Conservation (phyloP, 225 moss, liverwort and hornwort species). For the Lunularia cruciata region DNA sequence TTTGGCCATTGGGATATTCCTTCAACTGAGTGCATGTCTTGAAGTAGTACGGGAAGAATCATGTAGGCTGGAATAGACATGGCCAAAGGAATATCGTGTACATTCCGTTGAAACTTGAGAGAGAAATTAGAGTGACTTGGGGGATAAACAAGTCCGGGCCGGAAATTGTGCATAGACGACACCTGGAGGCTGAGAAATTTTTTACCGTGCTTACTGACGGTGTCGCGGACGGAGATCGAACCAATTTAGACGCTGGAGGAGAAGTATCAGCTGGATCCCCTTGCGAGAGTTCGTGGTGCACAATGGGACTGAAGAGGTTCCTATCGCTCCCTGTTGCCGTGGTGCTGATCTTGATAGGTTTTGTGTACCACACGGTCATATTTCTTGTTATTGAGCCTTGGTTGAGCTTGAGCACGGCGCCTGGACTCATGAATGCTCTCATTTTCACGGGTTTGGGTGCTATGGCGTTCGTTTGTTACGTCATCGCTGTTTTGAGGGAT, state of each 20-base stretch:
- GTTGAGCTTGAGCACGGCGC: conserved; percentile 68
- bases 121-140: neutral
- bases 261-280: too few relatives aligned
- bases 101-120: neutral
- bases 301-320: conserved; percentile 84
- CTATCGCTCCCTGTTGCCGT: conserved; percentile 81
- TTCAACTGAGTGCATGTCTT: neutral
- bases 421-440: conserved; percentile 76
- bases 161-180: neutral
- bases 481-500: conserved; percentile 74
- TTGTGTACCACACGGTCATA: conserved; percentile 85
- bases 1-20: neutral
- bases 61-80: neutral
- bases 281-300: neutral
- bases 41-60: neutral
- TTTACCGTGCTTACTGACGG: too few relatives aligned
- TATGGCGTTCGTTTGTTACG: conserved; percentile 78
- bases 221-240: neutral
- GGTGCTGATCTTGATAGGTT: conserved; percentile 76
- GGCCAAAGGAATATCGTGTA: neutral
- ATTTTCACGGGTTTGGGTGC: conserved; percentile 69
- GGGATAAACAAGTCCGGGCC: neutral
- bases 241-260: too few relatives aligned
- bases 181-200: neutral
- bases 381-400: conserved; percentile 89